These are phyloP conservation scores for Malania oleifera DNA, from an alignment of 164 flowering plant genomes.

Conservation along the genomic window DNA sequence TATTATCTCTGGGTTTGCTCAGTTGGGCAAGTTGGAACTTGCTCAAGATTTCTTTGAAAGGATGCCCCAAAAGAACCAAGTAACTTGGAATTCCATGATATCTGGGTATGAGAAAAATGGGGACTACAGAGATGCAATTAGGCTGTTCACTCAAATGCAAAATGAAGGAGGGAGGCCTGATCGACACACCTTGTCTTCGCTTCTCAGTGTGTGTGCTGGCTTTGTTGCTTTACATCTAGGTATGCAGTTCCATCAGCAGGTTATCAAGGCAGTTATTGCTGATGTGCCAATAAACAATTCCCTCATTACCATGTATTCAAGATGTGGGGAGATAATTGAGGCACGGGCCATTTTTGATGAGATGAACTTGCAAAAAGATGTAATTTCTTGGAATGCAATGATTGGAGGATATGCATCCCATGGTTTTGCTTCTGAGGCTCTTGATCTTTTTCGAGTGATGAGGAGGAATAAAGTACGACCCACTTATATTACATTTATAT, in stretches of 20 bases:
- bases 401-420: constrained; percentile 53
- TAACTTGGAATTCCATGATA: constrained; percentile 43
- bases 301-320: constrained; percentile 47
- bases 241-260: constrained; percentile 43
- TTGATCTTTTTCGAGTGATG: constrained; percentile 35
- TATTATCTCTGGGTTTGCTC: constrained; percentile 35
- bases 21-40: constrained; percentile 24
- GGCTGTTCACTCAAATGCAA: constrained; percentile 32
- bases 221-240: constrained; percentile 32
- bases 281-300: constrained; percentile 40
- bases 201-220: constrained; percentile 38
- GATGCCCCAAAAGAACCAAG: constrained; percentile 28
- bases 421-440: constrained; percentile 43
- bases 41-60: constrained; percentile 26
- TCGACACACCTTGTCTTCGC: constrained; percentile 42
- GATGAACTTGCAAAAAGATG: constrained; percentile 29
- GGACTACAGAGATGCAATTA: constrained; percentile 27
- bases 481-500: constrained; percentile 34
- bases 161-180: constrained; percentile 37
- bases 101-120: constrained; percentile 38
- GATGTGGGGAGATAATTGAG: constrained; percentile 40
- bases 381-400: constrained; percentile 57
- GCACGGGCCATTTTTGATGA: constrained; percentile 35
- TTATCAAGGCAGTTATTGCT: constrained; percentile 23
- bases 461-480: constrained; percentile 29